Evolutionary conservation across 2,329 filamentous ascomycete genomes (phyloP).

Genomic region (Tympanopsis confertula): DNA sequence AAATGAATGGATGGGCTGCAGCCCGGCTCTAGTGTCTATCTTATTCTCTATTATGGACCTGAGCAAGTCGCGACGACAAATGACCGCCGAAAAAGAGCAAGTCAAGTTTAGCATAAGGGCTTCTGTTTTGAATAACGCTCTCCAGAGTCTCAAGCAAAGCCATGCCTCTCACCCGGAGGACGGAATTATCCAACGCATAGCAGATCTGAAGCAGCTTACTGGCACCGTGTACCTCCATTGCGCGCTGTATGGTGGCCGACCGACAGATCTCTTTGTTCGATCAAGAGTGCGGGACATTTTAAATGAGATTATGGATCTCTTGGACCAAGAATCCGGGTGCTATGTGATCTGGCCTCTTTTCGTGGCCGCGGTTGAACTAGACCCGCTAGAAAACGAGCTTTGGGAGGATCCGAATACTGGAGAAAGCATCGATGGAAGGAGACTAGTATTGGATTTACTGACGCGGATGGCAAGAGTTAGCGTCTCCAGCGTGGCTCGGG

Average conservation of each 20-base stretch:
- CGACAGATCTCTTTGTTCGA: constrained; percentile 14
- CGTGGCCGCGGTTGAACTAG: constrained; percentile 26
- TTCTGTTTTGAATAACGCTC: constrained; percentile 16
- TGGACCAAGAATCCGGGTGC: constrained; percentile 16
- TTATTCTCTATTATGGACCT: constrained; percentile 27
- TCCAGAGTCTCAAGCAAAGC: constrained; percentile 19
- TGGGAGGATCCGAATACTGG: constrained; percentile 8
- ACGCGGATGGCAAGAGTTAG: constrained; percentile 22
- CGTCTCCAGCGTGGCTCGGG: constrained; percentile 25
- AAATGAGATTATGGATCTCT: constrained; percentile 16
- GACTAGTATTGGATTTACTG: constrained; percentile 22
- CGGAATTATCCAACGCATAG: constrained; percentile 17
- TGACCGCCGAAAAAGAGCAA: constrained; percentile 10
- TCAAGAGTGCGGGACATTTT: constrained; percentile 18
- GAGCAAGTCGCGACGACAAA: constrained; percentile 17
- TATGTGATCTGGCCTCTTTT: constrained; percentile 28
- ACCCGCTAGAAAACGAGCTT: constrained; percentile 21
- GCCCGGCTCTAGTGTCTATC: constrained; percentile 25
- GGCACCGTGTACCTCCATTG: constrained; percentile 28
- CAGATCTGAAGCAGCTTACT: constrained; percentile 26
- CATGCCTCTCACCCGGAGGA: constrained; percentile 15
- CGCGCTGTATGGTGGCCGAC: constrained; percentile 23
- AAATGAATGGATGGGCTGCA: constrained; percentile 30
- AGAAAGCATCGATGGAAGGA: constrained; percentile 13
- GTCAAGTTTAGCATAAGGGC: constrained; percentile 16